These are phyloP conservation scores for Pythium aquatile DNA, from an alignment of 352 stramenopile genomes.

Conservation along the genomic window DNA sequence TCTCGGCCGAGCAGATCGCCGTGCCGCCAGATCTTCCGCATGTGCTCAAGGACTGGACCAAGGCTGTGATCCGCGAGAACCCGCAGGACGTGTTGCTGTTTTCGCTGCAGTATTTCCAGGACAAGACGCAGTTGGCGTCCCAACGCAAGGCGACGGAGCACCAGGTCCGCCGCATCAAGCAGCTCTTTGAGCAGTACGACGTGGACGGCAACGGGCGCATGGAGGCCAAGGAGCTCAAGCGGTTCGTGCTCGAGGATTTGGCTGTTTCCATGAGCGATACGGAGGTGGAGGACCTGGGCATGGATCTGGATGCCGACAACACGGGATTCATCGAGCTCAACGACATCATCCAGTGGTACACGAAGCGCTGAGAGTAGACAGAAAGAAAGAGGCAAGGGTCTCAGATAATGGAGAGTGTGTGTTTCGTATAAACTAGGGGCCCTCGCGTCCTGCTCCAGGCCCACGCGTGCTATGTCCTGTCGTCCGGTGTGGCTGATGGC, in stretches of 20 bases:
- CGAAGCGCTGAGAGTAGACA: conserved; percentile 39
- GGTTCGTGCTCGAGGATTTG: conserved; percentile 67
- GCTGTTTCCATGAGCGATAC: conserved; percentile 51
- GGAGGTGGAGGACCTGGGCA: conserved; percentile 65
- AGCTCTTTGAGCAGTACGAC: conserved; percentile 80
- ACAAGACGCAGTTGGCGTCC: conserved; percentile 60
- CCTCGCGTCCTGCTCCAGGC: not conserved
- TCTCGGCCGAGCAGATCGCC: conserved; percentile 90
- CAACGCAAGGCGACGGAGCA: conserved; percentile 64
- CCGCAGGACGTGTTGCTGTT: conserved; percentile 78
- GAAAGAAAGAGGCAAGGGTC: not conserved
- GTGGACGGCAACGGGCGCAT: conserved; percentile 79
- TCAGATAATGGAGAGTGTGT: conserved; percentile 8
- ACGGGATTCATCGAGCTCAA: conserved; percentile 80
- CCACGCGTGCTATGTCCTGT: not conserved
- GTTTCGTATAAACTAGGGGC: conserved; percentile 8
- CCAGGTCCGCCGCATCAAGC: conserved; percentile 62
- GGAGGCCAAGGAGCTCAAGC: conserved; percentile 68
- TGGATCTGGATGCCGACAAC: conserved; percentile 69
- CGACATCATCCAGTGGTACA: conserved; percentile 85
- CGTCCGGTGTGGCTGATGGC: not conserved
- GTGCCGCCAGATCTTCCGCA: conserved; percentile 84
- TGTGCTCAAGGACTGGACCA: conserved; percentile 91
- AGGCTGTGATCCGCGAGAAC: conserved; percentile 82
- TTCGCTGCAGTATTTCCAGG: conserved; percentile 85